Percentiles rank a stretch among this genome's conserved stretches.
These are phyloP conservation scores for Eleusine indica DNA, from an alignment of 176 grass and related monocot genomes.

Conservation along the genomic window DNA sequence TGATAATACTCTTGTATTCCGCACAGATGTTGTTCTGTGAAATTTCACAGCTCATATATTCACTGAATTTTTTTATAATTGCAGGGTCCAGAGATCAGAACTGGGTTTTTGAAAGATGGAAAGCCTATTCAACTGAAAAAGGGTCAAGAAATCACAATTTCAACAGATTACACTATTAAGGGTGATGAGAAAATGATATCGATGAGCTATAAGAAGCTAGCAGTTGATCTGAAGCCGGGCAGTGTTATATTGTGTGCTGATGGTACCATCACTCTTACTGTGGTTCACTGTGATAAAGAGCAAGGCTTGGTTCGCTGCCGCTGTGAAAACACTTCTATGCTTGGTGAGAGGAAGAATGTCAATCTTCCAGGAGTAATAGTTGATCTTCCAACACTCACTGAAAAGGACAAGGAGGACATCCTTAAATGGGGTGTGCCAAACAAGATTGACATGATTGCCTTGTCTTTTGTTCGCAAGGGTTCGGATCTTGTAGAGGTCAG, in stretches of 20 bases:
- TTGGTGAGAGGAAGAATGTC: slow-evolving; percentile 92
- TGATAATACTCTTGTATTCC: background rate
- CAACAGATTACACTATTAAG: slow-evolving; percentile 75
- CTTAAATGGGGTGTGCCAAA: slow-evolving; percentile 82
- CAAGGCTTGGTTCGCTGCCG: slow-evolving; percentile 64
- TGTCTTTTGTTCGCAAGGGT: slow-evolving; percentile 84
- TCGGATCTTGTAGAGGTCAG: slow-evolving; percentile 75
- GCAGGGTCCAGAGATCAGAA: slow-evolving; percentile 84
- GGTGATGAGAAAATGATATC: slow-evolving; percentile 72
- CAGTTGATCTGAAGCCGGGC: slow-evolving; percentile 70
- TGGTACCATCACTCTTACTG: slow-evolving; percentile 71
- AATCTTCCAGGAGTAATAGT: slow-evolving; percentile 86
- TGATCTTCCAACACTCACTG: slow-evolving; percentile 84
- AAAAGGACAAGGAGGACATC: slow-evolving; percentile 85
- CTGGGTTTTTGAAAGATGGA: slow-evolving; percentile 81
- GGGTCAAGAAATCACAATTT: slow-evolving; percentile 74
- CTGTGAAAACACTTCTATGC: slow-evolving; percentile 73
- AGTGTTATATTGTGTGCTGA: slow-evolving; percentile 78
- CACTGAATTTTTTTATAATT: slow-evolving; percentile 15
- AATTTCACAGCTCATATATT: slow-evolving; percentile 15
- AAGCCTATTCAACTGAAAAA: slow-evolving; percentile 74
- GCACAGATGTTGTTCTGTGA: background rate
- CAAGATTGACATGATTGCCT: slow-evolving; percentile 88
- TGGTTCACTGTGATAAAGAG: slow-evolving; percentile 58
- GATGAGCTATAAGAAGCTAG: slow-evolving; percentile 87